Base-by-base conservation (phyloP, 805 yeast species). In the Ogataea dorogensis region DNA sequence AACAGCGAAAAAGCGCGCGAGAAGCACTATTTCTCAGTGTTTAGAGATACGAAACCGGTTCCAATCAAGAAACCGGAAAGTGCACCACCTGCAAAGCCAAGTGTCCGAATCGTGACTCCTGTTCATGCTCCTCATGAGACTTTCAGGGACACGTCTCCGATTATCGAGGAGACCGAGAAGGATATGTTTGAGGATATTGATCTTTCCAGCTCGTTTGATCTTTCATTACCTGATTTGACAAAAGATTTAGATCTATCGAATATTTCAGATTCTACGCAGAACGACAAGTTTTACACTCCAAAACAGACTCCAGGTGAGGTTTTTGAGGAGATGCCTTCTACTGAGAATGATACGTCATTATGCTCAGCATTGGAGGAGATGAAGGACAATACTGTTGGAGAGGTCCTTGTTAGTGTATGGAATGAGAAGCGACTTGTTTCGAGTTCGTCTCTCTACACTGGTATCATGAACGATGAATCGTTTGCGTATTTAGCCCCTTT, bases 401-500 rank as follows among this genome's bases (percentile, higher is more conserved):
- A 49, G n/a, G 36, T 50, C 9, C 19, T 52, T 9, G 36, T 46
- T 9, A 38, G 36, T 9, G 43, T 43, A 7, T 25, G 43, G 36
- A 35, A 42, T 20, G 45, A 45, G 9, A 42, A 38, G 16, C 29
- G 46, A 17, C 16, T 36, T 1, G 9, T 34, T n/a, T 44, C 55
- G 10, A 31, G 27, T 13, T 31, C 43, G 7, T 50, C 59, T 2
- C n/a, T 45, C 11, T 32, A 39, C 23, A 33, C 42, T 6, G 49
- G 48, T 5, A 32, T 54, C 7, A 18, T 45, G 10, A 34, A 40
- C 9, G 73, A 67, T 40, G 64, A 63, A 8, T 72, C 78, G 0
- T 73, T 62, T 46, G 62, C 63, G 0, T 73, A 73, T 40, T 52
- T 73, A 16, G 75, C 70, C 2, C 59, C 58, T 2, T 39, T 62